Evolutionary conservation across 768 basidiomycete species (phyloP).

Genomic region (Kwoniella europaea): DNA sequence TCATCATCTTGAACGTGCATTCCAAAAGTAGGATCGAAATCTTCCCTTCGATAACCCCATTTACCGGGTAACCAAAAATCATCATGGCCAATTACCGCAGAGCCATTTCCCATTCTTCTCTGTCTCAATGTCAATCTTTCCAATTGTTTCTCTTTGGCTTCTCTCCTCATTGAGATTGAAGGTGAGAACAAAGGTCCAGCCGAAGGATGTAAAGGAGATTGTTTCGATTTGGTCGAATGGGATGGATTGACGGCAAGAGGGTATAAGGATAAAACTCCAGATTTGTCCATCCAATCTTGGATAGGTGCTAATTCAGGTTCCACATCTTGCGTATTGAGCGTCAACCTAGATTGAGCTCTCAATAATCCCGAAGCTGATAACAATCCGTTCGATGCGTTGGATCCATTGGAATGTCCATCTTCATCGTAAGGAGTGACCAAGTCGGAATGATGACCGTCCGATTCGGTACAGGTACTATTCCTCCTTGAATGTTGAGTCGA

Average conservation of each 20-base stretch:
- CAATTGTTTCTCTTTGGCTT: constrained; percentile 31
- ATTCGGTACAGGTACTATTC: constrained; percentile 25
- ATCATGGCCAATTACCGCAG: neutral
- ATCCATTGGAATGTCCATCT: constrained; percentile 15
- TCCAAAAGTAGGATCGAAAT: constrained; percentile 28
- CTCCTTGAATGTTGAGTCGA: constrained; percentile 24
- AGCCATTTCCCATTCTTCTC: constrained; percentile 25
- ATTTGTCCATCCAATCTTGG: constrained; percentile 49
- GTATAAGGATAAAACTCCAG: constrained; percentile 52
- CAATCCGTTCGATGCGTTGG: neutral
- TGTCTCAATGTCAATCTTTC: constrained; percentile 28
- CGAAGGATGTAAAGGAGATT: constrained; percentile 26
- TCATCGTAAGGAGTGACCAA: constrained; percentile 33
- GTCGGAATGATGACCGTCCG: constrained; percentile 22
- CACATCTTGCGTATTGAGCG: constrained; percentile 1
- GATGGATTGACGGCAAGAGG: constrained; percentile 46
- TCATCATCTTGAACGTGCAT: constrained; percentile 2
- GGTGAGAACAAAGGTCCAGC: constrained; percentile 47
- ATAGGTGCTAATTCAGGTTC: constrained; percentile 40
- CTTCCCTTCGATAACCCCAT: constrained; percentile 35
- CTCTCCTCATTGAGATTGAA: constrained; percentile 25
- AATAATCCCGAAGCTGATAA: constrained; percentile 11
- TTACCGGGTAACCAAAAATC: constrained; percentile 37
- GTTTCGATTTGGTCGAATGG: constrained; percentile 19
- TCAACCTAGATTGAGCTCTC: constrained; percentile 20